A percentile compares a stretch with the other conserved stretches of the same genome.
phyloP scores from a whole-genome alignment of 2,329 filamentous ascomycete species.

The Blumeria hordei region DNA sequence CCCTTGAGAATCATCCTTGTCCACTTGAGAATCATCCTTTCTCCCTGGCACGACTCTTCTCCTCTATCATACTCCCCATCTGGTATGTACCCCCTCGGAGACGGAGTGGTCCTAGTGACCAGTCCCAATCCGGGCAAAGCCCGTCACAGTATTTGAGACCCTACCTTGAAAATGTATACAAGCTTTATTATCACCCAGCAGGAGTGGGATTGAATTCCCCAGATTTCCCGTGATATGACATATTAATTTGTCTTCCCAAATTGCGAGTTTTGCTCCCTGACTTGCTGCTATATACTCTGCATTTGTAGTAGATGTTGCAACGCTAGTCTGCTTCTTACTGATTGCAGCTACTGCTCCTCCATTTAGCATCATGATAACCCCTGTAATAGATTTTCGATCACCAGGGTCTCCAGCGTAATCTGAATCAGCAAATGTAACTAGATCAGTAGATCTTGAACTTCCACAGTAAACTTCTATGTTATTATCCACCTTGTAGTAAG shows the following conservation, averaged over 20 bases:
- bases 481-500: neutral
- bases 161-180: too few relatives aligned
- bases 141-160: too few relatives aligned
- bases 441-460: neutral
- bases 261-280: neutral
- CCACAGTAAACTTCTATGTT: neutral
- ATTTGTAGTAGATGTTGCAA: neutral
- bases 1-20: too few relatives aligned
- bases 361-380: neutral
- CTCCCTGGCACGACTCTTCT: too few relatives aligned
- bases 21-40: too few relatives aligned
- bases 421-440: neutral
- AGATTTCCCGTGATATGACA: neutral
- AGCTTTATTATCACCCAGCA: neutral
- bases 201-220: neutral
- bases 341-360: neutral
- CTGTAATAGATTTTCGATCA: neutral
- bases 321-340: neutral
- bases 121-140: too few relatives aligned
- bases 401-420: neutral
- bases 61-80: too few relatives aligned
- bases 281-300: neutral
- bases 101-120: too few relatives aligned
- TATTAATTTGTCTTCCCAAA: neutral
- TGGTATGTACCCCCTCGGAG: too few relatives aligned